Base-by-base conservation (phyloP, 495 filamentous ascomycete genomes). In the Friedmanniomyces endolithicus region DNA sequence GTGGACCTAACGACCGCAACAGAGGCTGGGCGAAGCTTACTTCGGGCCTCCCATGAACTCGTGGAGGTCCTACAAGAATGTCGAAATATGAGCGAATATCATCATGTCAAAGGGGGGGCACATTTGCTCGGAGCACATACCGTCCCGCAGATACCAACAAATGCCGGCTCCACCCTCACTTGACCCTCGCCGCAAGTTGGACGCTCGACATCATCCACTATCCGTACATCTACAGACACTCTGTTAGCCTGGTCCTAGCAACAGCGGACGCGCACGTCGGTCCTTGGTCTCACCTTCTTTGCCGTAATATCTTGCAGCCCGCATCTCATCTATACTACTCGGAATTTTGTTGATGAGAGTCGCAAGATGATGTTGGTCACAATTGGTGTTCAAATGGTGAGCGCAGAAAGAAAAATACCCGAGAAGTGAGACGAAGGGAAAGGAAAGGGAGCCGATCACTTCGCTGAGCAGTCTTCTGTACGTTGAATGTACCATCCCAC, bases 301-400 rank as follows among this genome's bases (percentile, higher is more conserved):
- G 31, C 72, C 72, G 50, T 72, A 71, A 53, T 65, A 74, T 37
- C 68, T 49, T 31, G 65, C 67, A 11, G 71, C 72, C 41, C 64
- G 60, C 72, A 74, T 74, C 34, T 56, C 51, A 11, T 3, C 44
- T 6, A 19, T 41, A 14, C 37, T 9, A 41, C 14, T 4, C 17
- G 37, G 37, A 14, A 2, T 6, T 41, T 6, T 41, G 12, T 14
- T 19, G 12, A 14, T 41, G 37, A 16, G 3, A 19, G 12, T 41
- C 6, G 14, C 8, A 16, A 8, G 33, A 8, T 35, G 33, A 8
- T 35, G 33, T 35, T 35, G 33, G 33, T 16, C 33, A 35, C 33
- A 8, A 16, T 16, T 35, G 8, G 8, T 16, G 33, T 35, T 8
- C 8, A 35, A 16, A 16, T 8, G 16, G 33, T 35, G 33, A 35